Evolutionary conservation across 2,329 filamentous ascomycete species (phyloP).

Genomic region (Biscogniauxia mediterranea): DNA sequence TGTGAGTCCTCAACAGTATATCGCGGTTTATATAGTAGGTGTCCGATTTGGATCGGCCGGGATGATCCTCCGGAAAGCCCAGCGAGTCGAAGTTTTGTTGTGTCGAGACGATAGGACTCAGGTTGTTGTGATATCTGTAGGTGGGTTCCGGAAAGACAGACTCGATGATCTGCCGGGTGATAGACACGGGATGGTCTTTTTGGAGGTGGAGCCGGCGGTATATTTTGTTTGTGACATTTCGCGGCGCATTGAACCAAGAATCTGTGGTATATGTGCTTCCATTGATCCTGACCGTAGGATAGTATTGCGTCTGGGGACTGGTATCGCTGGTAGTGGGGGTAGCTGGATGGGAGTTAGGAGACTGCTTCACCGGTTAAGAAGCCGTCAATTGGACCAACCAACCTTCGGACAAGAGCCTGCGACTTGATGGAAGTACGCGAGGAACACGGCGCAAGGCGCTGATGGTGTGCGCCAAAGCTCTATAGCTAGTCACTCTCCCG

Average conservation of each 20-base stretch:
- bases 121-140: slow-evolving; percentile 74
- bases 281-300: slow-evolving; percentile 56
- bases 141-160: slow-evolving; percentile 73
- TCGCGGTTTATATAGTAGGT: slow-evolving; percentile 91
- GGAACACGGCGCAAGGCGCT: slow-evolving; percentile 8
- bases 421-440: slow-evolving; percentile 14
- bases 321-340: slow-evolving; percentile 14
- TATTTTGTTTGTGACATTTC: slow-evolving; percentile 71
- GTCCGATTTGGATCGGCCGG: slow-evolving; percentile 81
- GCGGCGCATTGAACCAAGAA: slow-evolving; percentile 80
- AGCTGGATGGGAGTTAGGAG: slow-evolving; percentile 18
- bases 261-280: slow-evolving; percentile 67
- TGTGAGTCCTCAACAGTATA: slow-evolving; percentile 88
- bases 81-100: slow-evolving; percentile 95
- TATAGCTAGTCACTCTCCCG: slow-evolving; percentile 11
- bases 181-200: slow-evolving; percentile 82
- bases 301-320: slow-evolving; percentile 30
- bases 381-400: slow-evolving; percentile 14
- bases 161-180: slow-evolving; percentile 90
- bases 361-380: slow-evolving; percentile 4
- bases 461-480: slow-evolving; percentile 1
- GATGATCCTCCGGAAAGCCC: slow-evolving; percentile 84
- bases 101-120: slow-evolving; percentile 81
- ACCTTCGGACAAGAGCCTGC: slow-evolving; percentile 25
- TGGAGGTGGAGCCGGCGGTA: slow-evolving; percentile 84